Evolutionary conservation across 2,329 filamentous ascomycete genomes (phyloP).

Genomic region (Colletotrichum chrysophilum): DNA sequence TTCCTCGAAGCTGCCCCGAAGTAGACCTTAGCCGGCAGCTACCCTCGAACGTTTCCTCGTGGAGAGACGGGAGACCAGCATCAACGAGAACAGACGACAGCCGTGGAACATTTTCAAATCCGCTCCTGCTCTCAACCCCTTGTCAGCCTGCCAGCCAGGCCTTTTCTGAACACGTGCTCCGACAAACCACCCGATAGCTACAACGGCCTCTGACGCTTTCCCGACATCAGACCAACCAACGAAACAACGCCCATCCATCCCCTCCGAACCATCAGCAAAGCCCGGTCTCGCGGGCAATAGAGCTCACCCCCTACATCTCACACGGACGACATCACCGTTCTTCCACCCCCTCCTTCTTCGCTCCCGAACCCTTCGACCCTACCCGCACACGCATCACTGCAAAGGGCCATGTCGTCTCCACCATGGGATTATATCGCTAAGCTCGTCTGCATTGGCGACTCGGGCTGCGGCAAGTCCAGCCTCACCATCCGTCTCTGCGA

Average conservation of each 20-base stretch:
- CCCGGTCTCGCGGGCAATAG: neutral
- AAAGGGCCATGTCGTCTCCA: conserved; percentile 58
- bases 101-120: neutral
- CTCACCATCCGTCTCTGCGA: conserved; percentile 96
- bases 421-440: conserved; percentile 99
- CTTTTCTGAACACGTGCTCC: conserved; percentile 20
- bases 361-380: neutral
- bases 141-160: neutral
- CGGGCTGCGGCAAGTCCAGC: conserved; percentile 92
- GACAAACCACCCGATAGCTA: conserved; percentile 1
- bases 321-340: neutral
- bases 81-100: conserved; percentile 3
- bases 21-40: neutral
- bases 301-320: neutral
- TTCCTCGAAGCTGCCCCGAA: neutral
- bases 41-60: neutral
- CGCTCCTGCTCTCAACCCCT: neutral
- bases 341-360: neutral
- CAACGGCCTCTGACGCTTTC: neutral
- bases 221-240: conserved; percentile 17
- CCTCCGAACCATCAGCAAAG: neutral
- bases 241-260: neutral
- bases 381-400: conserved; percentile 11
- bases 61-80: neutral
- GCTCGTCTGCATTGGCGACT: conserved; percentile 96